Base-by-base conservation (phyloP, 2,329 filamentous ascomycete species). In the Phialophora expanda region DNA sequence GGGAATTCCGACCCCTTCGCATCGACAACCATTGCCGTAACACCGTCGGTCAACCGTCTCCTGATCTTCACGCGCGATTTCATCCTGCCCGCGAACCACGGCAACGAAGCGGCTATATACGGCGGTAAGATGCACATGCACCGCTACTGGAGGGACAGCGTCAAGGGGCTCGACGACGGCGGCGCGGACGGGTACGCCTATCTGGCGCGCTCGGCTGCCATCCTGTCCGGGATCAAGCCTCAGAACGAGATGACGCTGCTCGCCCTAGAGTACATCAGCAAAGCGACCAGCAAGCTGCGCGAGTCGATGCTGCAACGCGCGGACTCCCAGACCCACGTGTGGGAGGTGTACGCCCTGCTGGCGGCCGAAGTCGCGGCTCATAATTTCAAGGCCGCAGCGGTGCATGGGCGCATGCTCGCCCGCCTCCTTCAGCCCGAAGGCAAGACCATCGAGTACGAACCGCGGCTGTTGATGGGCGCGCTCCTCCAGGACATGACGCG, bases 341-440 rank as follows among this genome's bases (percentile, higher is more conserved):
- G 62, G 62, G 46, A 46, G n/a, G 56, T 64, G 2, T 67, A 67
- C 34, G 56, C 62, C 12, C 65, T 67, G 8, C 62, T 64, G 41
- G 34, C 62, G 9, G 62, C 61, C 30, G 65, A 67, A 53, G 56
- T 65, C 38, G 56, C 56, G 14, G 58, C 56, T 0, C 56, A 54
- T 9, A 64, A 65, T 22, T 65, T 67, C 20, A 14, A 46, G 22
- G 56, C 57, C 17, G 65, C 65, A n/a, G 38, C 32, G 0, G 54
- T 67, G 9, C 65, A 67, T 24, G 57, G 57, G 26, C 32, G 22
- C 34, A 60, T 64, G 38, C 55, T 67, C 28, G n/a, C 38, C 22
- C 50, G 51, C 8, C 38, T 67, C 4, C 53, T 67, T 17, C 56
- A 67, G 50, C 62, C 62, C 20, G 55, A 53, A 14, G 46, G 34